A percentile compares a stretch with the other conserved stretches of the same genome.
Evolutionary conservation across 495 filamentous ascomycete genomes (phyloP).

Genomic region (Neurospora sp.): DNA sequence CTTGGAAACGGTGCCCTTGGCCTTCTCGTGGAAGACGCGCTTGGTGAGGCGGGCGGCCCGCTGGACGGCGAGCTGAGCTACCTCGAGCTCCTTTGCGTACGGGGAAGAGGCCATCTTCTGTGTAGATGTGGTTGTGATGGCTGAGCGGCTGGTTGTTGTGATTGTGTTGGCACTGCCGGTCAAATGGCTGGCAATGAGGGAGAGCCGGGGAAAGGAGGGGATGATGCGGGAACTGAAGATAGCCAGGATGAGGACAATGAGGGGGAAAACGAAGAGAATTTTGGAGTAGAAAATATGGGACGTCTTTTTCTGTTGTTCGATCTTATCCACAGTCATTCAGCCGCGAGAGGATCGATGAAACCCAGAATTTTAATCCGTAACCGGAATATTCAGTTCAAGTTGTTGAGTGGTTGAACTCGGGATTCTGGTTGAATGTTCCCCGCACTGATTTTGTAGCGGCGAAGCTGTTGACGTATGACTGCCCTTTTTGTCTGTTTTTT

Average conservation of each 20-base stretch:
- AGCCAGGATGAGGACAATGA: slow-evolving; percentile 18
- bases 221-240: slow-evolving; percentile 2
- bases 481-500: not conserved
- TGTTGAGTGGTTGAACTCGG: not conserved
- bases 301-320: not conserved
- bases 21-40: slow-evolving; percentile 81
- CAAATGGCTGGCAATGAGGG: slow-evolving; percentile 11
- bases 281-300: not conserved
- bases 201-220: slow-evolving; percentile 10
- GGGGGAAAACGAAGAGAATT: slow-evolving; percentile 5
- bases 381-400: not conserved
- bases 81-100: slow-evolving; percentile 72
- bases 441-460: not conserved
- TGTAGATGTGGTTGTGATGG: not conserved
- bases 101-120: slow-evolving; percentile 10
- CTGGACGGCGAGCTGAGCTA: slow-evolving; percentile 87
- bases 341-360: not conserved
- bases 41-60: slow-evolving; percentile 82
- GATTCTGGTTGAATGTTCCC: not conserved
- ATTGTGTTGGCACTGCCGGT: not conserved
- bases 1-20: slow-evolving; percentile 90
- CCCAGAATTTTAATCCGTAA: not conserved
- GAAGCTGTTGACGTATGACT: not conserved
- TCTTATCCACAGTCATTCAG: not conserved
- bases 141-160: no score